A percentile compares a stretch with the other conserved stretches of the same genome.
Evolutionary conservation across 805 yeast genomes (phyloP).

Genomic region (Monosporozyma aerobia): DNA sequence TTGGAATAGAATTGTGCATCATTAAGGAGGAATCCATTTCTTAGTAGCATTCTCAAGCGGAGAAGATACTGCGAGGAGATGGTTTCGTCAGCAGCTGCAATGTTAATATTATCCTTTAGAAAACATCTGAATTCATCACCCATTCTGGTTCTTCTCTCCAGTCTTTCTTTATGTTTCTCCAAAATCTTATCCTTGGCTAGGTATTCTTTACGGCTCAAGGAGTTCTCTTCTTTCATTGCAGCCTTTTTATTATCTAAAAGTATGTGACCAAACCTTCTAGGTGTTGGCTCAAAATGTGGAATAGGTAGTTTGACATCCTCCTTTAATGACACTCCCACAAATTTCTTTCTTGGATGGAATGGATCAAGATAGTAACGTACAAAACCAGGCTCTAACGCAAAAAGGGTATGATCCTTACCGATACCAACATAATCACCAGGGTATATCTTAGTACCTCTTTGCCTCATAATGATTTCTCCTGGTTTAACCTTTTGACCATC

Average conservation of each 20-base stretch:
- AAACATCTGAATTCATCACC: constrained; percentile 25
- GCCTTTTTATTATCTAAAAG: constrained; percentile 35
- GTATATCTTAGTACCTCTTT: constrained; percentile 87
- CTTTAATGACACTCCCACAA: constrained; percentile 76
- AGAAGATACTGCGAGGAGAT: constrained; percentile 46
- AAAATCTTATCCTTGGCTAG: constrained; percentile 46
- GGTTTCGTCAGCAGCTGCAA: constrained; percentile 22
- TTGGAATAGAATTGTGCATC: constrained; percentile 58
- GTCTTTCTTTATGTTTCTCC: constrained; percentile 34
- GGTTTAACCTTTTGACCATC: constrained; percentile 67
- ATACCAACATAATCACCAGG: constrained; percentile 90
- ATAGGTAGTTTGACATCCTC: constrained; percentile 64
- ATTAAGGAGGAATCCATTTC: constrained; percentile 45
- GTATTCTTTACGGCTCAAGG: constrained; percentile 59
- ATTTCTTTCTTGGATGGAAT: constrained; percentile 86
- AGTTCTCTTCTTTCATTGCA: constrained; percentile 50
- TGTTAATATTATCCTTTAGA: constrained; percentile 12
- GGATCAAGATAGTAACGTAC: constrained; percentile 91
- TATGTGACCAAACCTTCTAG: constrained; percentile 77
- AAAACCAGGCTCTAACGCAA: constrained; percentile 85
- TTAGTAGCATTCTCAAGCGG: constrained; percentile 43
- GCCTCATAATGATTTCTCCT: constrained; percentile 86
- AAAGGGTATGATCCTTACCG: constrained; percentile 90
- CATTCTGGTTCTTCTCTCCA: constrained; percentile 29
- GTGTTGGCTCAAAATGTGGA: constrained; percentile 83